These are phyloP conservation scores for Licmophora abbreviata DNA, from an alignment of 108 stramenopile species.

Conservation along the genomic window DNA sequence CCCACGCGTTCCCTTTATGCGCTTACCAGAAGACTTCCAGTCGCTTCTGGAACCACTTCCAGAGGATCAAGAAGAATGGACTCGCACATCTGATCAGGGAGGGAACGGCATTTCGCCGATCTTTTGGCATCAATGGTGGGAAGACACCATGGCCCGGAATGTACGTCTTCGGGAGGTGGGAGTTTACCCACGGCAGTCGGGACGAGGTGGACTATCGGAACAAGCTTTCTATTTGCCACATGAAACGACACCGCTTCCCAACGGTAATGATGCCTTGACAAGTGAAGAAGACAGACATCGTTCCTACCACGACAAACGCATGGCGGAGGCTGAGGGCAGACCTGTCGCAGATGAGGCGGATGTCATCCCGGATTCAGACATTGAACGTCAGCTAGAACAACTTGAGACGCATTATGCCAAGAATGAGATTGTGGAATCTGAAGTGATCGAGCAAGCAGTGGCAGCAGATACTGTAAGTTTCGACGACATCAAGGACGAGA, in stretches of 20 bases:
- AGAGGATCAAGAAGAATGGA: conserved; percentile 14
- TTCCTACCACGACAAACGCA: conserved; percentile 31
- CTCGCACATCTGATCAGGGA: conserved; percentile 34
- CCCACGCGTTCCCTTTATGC: conserved; percentile 69
- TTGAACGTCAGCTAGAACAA: conserved; percentile 22
- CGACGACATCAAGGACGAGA: background rate
- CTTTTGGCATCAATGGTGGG: conserved; percentile 76
- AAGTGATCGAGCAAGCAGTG: background rate
- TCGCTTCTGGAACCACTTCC: conserved; percentile 21
- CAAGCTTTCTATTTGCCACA: conserved; percentile 34
- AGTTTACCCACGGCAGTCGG: conserved; percentile 42
- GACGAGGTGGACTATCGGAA: conserved; percentile 17
- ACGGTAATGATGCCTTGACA: conserved; percentile 20
- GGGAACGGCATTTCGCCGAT: conserved; percentile 80
- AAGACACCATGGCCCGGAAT: conserved; percentile 51
- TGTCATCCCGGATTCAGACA: conserved; percentile 17
- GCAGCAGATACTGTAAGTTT: background rate
- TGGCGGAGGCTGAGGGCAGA: conserved; percentile 13
- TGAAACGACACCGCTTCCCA: conserved; percentile 21
- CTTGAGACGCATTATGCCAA: conserved; percentile 20
- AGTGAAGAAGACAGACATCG: conserved; percentile 23
- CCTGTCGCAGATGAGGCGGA: conserved; percentile 4
- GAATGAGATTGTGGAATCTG: no score
- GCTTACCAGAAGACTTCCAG: conserved; percentile 61
- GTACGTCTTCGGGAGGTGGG: conserved; percentile 59